Base-by-base conservation (phyloP, 371 early-diverging fungal genomes). In the Mortierella sp. region DNA sequence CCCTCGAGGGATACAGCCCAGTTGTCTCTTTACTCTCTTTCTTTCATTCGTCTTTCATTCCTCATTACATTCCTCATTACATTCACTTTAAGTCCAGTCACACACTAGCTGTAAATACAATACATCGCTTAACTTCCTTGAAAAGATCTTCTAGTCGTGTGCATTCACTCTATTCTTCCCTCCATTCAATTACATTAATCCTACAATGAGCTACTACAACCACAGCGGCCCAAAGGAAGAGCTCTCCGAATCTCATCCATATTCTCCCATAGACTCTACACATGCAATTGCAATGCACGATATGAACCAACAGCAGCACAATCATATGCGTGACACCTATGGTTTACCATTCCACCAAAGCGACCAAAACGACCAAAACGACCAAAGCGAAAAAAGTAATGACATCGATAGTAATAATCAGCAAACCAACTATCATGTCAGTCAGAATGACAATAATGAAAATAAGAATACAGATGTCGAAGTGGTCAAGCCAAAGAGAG, bases 261-360 rank as follows among this genome's bases (percentile, higher is more conserved):
- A 43, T 13, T 43, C 43, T 43, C 43, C 28, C 28, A 28, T 28
- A 28, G 28, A 1, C 28, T 28, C 28, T 28, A 28, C 28, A 28
- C 28, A 28, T 28, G 28, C 28, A 28, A 28, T 28, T 28, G 28
- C 52, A 15, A 72, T 73, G 74, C 41, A 67, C 15, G 65, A 73
- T 10, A 50, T 67, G 55, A 57, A 58, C 22, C 64, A 63, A 53
- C 63, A 41, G 22, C 16, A 33, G 4, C 63, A 69, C 19, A 47
- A 41, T 28, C 28, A 28, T 28, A 1, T 28, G 28, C 28, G 28
- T 9, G 69, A 62, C 28, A 45, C 58, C 57, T 63, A 70, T 33
- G 64, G 64, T 3, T 4, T 55, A 24, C 57, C 69, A 1, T 53
- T 57, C 21, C 32, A 55, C 15, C 7, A 50, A 47, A 9, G 28